Percentiles rank a stretch among this genome's conserved stretches.
These are phyloP conservation scores for Claviceps quebecensis DNA, from an alignment of 2,329 filamentous ascomycete genomes.

Conservation along the genomic window DNA sequence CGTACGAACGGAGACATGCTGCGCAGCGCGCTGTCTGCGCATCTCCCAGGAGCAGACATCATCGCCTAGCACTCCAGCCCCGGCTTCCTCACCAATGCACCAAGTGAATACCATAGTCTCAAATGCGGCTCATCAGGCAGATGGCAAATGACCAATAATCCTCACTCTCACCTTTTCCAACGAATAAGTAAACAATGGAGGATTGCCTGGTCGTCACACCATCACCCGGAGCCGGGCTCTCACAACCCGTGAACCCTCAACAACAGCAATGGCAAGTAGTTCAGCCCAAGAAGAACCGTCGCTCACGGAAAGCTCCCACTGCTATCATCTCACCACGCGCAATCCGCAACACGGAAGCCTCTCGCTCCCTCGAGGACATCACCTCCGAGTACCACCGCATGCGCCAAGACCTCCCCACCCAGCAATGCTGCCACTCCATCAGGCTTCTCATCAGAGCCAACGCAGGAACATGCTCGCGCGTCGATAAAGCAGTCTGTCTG, in stretches of 20 bases:
- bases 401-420: slow-evolving; percentile 15
- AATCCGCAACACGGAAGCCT: slow-evolving; percentile 1
- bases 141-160: too few relatives aligned
- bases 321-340: slow-evolving; percentile 3
- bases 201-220: not conserved
- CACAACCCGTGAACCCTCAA: not conserved
- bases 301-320: slow-evolving; percentile 4
- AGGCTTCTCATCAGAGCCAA: slow-evolving; percentile 18
- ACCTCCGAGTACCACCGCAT: slow-evolving; percentile 16
- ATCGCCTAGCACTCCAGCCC: too few relatives aligned
- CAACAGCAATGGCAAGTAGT: slow-evolving; percentile 14
- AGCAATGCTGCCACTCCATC: slow-evolving; percentile 17
- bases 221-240: not conserved
- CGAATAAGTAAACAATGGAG: not conserved
- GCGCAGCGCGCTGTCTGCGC: too few relatives aligned
- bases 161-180: not conserved
- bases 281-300: slow-evolving; percentile 8
- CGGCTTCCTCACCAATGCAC: too few relatives aligned
- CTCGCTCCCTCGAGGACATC: slow-evolving; percentile 15
- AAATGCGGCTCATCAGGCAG: too few relatives aligned
- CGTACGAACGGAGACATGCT: too few relatives aligned
- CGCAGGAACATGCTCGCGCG: slow-evolving; percentile 7
- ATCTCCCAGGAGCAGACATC: too few relatives aligned
- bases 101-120: too few relatives aligned
- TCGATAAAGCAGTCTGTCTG: slow-evolving; percentile 35